Evolutionary conservation across 768 basidiomycete genomes (phyloP), one percentile per base, ranked within the genome.

Genomic region (Tricholoma terreum): DNA sequence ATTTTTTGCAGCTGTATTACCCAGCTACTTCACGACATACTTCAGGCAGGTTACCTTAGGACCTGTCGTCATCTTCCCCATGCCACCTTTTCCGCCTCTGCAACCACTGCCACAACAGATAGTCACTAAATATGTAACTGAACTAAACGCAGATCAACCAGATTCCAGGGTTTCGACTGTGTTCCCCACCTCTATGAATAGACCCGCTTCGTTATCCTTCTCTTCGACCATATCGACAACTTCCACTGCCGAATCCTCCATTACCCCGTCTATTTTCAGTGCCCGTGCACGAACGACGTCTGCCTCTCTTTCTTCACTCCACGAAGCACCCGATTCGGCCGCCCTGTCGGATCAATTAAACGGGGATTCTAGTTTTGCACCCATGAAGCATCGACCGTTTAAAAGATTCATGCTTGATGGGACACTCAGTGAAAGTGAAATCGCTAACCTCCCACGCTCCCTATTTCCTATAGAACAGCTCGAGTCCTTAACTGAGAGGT

Each of bases 71-170:
- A 78, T 79, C 58, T 85, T 87, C 58, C 82, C 84, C 36, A 87
- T 89, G 81, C 89, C 89, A 22, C 82, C 85, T 11, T 72, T 89
- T 21, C 80, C 87, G 12, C 85, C 86, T n/a, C 64, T 83, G 30
- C 84, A 77, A 54, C 81, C 86, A 22, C 71, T 82, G 22, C 79
- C 80, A 21, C 75, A 75, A 27, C 80, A 78, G 65, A 73, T 76
- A 19, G 58, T 71, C 57, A 73, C 74, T 3, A 69, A 75, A 8
- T 79, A 76, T 61, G 66, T 71, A 7, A 63, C 74, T 35, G 78
- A 75, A 36, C 70, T 73, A 2, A 70, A 64, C 50, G 60, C 67
- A 1, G 77, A 77, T 55, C 63, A 67, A 21, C 52, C 69, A 8
- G 73, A 77, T 54, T 63, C 72, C 54, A 72, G 68, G 12, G 59